These are phyloP conservation scores for Hanseniaspora lachancei DNA, from an alignment of 805 yeast genomes.

Conservation along the genomic window DNA sequence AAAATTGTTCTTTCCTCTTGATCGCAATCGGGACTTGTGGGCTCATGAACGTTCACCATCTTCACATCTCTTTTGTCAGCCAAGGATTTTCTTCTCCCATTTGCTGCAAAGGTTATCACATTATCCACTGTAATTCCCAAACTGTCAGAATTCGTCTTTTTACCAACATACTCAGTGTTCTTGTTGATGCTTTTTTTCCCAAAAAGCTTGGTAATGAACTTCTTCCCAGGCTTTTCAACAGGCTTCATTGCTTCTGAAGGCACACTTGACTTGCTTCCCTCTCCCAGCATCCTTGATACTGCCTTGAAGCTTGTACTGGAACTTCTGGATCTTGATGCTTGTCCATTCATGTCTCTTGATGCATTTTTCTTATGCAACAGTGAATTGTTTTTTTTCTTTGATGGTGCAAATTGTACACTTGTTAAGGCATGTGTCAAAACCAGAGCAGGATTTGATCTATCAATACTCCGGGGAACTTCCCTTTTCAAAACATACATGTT, in stretches of 20 bases:
- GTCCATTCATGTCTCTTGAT: background rate
- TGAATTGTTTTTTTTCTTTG: background rate
- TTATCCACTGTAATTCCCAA: background rate
- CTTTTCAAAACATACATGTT: background rate
- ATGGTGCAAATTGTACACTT: slow-evolving; percentile 8
- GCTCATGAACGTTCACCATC: background rate
- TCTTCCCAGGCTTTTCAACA: background rate
- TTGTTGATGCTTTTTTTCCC: background rate
- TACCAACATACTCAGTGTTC: background rate
- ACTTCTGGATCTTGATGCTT: background rate
- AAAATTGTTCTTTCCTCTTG: slow-evolving; percentile 6
- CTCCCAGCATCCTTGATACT: background rate
- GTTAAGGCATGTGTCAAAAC: slow-evolving; percentile 11
- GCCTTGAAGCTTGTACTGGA: background rate
- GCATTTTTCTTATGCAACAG: background rate
- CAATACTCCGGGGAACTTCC: background rate
- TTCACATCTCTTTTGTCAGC: background rate
- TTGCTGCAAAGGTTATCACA: background rate
- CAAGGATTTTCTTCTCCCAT: slow-evolving; percentile 2
- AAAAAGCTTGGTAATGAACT: background rate
- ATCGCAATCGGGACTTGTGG: background rate
- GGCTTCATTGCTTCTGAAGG: background rate
- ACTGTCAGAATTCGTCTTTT: background rate
- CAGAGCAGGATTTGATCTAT: slow-evolving; percentile 7
- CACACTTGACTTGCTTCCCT: background rate